Base-by-base conservation (phyloP, 2,329 filamentous ascomycete genomes). In the Sarocladiaceae sp. region DNA sequence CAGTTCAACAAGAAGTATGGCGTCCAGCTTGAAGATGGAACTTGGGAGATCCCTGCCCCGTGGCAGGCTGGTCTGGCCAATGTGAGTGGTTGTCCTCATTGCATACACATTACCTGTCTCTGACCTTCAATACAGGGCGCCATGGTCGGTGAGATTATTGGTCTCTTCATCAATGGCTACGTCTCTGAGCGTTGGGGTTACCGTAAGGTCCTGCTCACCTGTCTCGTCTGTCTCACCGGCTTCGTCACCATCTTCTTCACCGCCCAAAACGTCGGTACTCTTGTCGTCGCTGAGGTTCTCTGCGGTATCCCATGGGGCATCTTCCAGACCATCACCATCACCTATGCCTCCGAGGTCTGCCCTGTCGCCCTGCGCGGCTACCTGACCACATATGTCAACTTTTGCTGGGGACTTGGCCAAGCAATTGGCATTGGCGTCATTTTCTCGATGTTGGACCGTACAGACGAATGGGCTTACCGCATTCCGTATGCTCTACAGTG, bases 381-480 rank as follows among this genome's bases (percentile, higher is more conserved):
- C 56, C 64, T 85, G 50, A 87, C 83, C 1, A 86, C 83, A 6
- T 88, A 86, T 50, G 79, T 86, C 63, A 86, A 86, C 65, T 82
- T 84, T 55, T 87, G 83, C 70, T 88, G 83, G 82, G 83, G 81
- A 26, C 66, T 87, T n/a, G 84, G 84, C 15, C 83, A 88, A 61
- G 69, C 83, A 46, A 82, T 88, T 45, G 83, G 80, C 33, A 82
- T 85, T 44, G 83, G 81, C n/a, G 83, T 86, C 47, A 82, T 88
- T 55, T 80, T 79, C 58, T 70, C 75, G 50, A 83, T 87, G 71
- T 65, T 85, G 29, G 64, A 72, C 56, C 75, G 82, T 34, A 59
- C 75, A 4, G 82, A 86, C 53, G 70, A 86, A 59, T 84, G 80
- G 80, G 76, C 79, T 0, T 85, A 82, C 60, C 72, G 80, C 35